Base-by-base conservation (phyloP, 2,329 filamentous ascomycete species). In the Exophiala viscosa region DNA sequence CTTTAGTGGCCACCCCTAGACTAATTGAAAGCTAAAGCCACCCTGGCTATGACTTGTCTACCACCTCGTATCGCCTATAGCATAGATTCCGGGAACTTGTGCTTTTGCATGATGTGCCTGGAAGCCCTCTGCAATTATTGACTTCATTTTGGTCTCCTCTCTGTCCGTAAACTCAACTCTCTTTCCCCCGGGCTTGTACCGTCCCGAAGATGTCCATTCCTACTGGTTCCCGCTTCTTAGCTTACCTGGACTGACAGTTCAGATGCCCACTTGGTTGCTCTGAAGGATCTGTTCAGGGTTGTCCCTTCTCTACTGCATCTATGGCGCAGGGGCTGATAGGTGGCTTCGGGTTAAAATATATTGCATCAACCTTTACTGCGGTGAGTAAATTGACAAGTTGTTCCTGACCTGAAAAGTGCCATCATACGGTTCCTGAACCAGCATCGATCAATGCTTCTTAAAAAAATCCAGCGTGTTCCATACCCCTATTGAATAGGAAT, bases 401-500 rank as follows among this genome's bases (percentile, higher is more conserved):
- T 40, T 20, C 14, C 38, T 18, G 14, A 40, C 13, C 17, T 40
- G 38, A 40, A 40, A 10, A 40, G 15, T 9, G 38, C 8, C 8
- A 40, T 9, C 38, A 18, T 40, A 40, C 14, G 36, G 8, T 18
- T 28, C 23, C 8, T 28, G 23, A 28, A 28, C 23, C 23, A 28
- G 23, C 23, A 28, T 28, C 23, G 23, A 28, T 28, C 23, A 28
- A 28, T 17, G 10, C 39, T 40, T 50, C 36, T 40, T 51, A 41
- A 45, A 51, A 35, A 34, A 40, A 45, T 51, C 48, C 45, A 51
- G 48, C 11, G 48, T 23, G 34, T 51, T 44, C 48, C 40, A 34
- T 20, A 40, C 39, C 41, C 48, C 48, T 36, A 45, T 45, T 14
- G 28, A 45, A 45, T 46, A 36, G 34, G 39, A 42, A 31, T 42